A percentile compares a stretch with the other conserved stretches of the same genome.
These are phyloP conservation scores for Zygoascus bituminiphila DNA, from an alignment of 805 yeast genomes.

Conservation along the genomic window DNA sequence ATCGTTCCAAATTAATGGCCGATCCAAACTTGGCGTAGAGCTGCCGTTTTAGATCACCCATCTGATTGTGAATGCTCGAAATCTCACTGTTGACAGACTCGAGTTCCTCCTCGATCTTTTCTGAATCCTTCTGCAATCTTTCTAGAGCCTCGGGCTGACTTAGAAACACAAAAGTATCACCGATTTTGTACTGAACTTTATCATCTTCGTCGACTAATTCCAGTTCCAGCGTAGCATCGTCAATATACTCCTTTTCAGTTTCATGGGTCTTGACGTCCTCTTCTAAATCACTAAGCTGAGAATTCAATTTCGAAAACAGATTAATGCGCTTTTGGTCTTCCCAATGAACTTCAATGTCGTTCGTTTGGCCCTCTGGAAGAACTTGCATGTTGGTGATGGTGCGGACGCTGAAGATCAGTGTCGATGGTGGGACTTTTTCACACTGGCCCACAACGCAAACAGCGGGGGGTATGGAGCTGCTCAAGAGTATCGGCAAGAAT, in stretches of 20 bases:
- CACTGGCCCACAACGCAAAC: not conserved
- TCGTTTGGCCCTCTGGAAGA: conserved; percentile 18
- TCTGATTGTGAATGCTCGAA: conserved; percentile 38
- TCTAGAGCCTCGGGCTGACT: conserved; percentile 59
- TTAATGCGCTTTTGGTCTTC: conserved; percentile 87
- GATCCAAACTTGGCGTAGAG: conserved; percentile 85
- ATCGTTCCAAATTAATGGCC: conserved; percentile 75
- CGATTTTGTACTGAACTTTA: conserved; percentile 54
- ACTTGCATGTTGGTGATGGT: conserved; percentile 7
- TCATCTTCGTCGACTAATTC: conserved; percentile 67
- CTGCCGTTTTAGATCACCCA: conserved; percentile 57
- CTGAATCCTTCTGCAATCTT: conserved; percentile 53
- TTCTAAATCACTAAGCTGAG: conserved; percentile 53
- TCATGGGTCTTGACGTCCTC: conserved; percentile 41
- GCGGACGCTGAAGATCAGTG: not conserved
- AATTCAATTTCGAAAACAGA: conserved; percentile 74
- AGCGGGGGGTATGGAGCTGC: not conserved
- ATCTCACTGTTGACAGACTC: not conserved
- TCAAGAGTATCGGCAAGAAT: not conserved
- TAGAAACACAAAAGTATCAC: conserved; percentile 68
- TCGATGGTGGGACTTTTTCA: not conserved
- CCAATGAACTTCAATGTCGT: conserved; percentile 51
- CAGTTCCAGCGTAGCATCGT: conserved; percentile 75
- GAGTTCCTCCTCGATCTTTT: conserved; percentile 34
- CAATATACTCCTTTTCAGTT: conserved; percentile 78